phyloP scores from a whole-genome alignment of 2,329 filamentous ascomycete genomes.

The Trichoderma sp. region DNA sequence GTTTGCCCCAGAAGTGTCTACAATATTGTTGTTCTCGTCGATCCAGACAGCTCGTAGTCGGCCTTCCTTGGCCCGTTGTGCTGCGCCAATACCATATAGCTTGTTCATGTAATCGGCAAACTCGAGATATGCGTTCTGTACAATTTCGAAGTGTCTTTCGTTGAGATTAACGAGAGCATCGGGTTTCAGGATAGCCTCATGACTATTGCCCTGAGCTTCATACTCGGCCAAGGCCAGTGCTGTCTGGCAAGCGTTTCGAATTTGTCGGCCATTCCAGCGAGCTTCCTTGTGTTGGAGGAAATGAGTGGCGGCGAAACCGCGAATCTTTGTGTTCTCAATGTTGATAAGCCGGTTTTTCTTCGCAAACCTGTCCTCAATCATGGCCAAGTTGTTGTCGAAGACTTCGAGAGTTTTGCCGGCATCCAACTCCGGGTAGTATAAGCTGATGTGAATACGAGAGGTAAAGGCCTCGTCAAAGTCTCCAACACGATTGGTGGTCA shows the following conservation, averaged over 20 bases:
- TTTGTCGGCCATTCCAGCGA: slow-evolving; percentile 23
- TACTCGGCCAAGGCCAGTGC: slow-evolving; percentile 34
- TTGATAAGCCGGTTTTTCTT: not conserved
- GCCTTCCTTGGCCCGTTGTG: not conserved
- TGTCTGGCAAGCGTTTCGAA: slow-evolving; percentile 23
- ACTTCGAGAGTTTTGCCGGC: not conserved
- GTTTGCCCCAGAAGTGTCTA: not conserved
- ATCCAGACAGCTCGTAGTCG: not conserved
- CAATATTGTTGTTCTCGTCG: not conserved
- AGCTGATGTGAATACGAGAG: slow-evolving; percentile 35
- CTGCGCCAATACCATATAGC: not conserved
- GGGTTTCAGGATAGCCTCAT: not conserved
- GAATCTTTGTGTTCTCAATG: not conserved
- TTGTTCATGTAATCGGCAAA: slow-evolving; percentile 25
- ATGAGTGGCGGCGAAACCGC: not conserved
- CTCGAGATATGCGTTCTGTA: slow-evolving; percentile 25
- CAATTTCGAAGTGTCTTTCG: slow-evolving; percentile 24
- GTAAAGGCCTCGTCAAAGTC: slow-evolving; percentile 39
- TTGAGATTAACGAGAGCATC: slow-evolving; percentile 22
- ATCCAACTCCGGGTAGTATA: slow-evolving; percentile 29
- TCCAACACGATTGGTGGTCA: slow-evolving; percentile 37
- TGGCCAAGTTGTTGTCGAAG: slow-evolving; percentile 21
- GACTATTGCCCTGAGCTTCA: slow-evolving; percentile 29
- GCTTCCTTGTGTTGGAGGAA: not conserved
- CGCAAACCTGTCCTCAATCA: slow-evolving; percentile 25